Evolutionary conservation across 2,329 filamentous ascomycete species (phyloP).

Genomic region (Sarocladiaceae sp.): DNA sequence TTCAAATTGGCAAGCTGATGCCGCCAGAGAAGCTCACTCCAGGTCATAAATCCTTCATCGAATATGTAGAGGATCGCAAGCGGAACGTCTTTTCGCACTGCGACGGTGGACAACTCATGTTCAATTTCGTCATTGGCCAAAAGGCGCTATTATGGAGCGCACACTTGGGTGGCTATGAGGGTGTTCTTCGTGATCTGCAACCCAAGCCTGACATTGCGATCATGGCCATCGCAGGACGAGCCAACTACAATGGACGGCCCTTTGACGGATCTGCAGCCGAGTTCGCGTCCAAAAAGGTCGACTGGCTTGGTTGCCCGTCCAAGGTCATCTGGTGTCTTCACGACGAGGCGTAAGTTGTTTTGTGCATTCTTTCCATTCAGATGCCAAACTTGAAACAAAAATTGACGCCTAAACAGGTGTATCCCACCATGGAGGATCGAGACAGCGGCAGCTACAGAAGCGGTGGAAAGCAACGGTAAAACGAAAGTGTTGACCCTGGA

Average conservation of each 20-base stretch:
- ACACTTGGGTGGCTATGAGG: constrained; percentile 16
- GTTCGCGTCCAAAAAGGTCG: background rate
- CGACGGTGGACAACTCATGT: constrained; percentile 21
- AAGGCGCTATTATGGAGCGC: constrained; percentile 17
- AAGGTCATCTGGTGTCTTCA: background rate
- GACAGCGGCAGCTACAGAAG: background rate
- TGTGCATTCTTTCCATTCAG: background rate
- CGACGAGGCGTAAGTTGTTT: background rate
- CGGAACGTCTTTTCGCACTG: constrained; percentile 12
- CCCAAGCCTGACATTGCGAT: constrained; percentile 18
- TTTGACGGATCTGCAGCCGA: constrained; percentile 11
- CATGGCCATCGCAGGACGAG: constrained; percentile 17
- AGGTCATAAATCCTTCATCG: background rate
- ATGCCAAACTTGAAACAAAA: background rate
- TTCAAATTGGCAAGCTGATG: constrained; percentile 11
- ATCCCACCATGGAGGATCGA: background rate
- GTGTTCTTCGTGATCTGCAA: constrained; percentile 10
- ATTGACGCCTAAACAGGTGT: background rate
- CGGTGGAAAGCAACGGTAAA: background rate
- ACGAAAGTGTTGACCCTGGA: background rate
- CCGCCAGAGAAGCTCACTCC: constrained; percentile 4
- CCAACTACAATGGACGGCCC: constrained; percentile 14
- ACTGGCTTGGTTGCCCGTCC: background rate
- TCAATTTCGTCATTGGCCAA: constrained; percentile 17
- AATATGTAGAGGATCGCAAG: constrained; percentile 2